Base-by-base conservation (phyloP, 768 basidiomycete species). In the Podaxis sp. region DNA sequence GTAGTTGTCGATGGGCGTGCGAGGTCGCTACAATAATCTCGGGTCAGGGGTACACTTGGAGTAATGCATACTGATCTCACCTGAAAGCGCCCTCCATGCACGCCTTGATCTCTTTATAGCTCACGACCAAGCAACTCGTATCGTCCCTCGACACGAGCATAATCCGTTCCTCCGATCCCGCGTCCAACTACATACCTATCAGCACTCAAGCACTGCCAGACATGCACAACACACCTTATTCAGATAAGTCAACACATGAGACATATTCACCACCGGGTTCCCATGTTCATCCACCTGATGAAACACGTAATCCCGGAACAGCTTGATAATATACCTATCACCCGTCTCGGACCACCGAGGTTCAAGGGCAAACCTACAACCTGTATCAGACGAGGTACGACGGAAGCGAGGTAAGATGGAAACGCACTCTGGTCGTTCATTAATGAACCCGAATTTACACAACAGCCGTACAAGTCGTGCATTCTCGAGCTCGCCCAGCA, bases 271-370 rank as follows among this genome's bases (percentile, higher is more conserved):
- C 17, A 97, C 86, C 0, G 97, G 96, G 58, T 90, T 87, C 9
- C 94, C 93, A 67, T 86, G 83, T 70, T 95, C 93, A 66, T 97
- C 95, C 46, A 97, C 90, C 74, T 97, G 95, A 72, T 99, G 97
- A 75, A 99, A 99, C 26, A 99, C 95, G 68, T 92, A 96, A 74
- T 99, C 97, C 17, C 97, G 85, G 83, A 99, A 99, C 52, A 99
- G 84, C 80, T 97, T 98, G 80, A 99, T 85, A 72, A 99, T 94
- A 73, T 99, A 99, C 64, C 96, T 81, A 71, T 99, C 97, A 1
- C 97, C 97, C 0, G 97, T 99, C 72, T 99, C 97, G 12, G 96
- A 95, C 97, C 97, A 99, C 2, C 96, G 85, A 1, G 93, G 87
- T 69, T 98, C 96, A 46, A 91, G 89, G n/a, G 95, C 90, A 69